phyloP scores from a whole-genome alignment of 148 eudicot species.

The Camellia sinensis region DNA sequence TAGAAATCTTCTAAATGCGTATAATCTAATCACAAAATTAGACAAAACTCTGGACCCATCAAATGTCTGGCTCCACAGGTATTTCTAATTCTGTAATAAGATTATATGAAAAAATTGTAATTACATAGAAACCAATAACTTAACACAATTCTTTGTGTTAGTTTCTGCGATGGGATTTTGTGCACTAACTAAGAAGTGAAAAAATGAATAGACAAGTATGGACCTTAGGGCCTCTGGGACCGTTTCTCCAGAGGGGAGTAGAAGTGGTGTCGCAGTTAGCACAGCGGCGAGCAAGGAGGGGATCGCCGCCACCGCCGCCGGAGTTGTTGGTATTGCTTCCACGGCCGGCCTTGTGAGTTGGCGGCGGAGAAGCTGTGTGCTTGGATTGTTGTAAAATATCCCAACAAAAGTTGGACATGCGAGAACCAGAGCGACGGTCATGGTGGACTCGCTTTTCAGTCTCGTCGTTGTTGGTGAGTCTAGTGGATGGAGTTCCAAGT shows the following conservation, averaged over 20 bases:
- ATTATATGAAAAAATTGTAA: too few relatives aligned
- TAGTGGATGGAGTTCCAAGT: slow-evolving; percentile 82
- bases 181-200: too few relatives aligned
- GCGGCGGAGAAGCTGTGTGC: slow-evolving; percentile 14
- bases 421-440: slow-evolving; percentile 19
- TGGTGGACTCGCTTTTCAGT: slow-evolving; percentile 15
- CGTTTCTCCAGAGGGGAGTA: slow-evolving; percentile 97
- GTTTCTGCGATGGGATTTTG: too few relatives aligned
- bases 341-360: slow-evolving; percentile 23
- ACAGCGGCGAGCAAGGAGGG: slow-evolving; percentile 73
- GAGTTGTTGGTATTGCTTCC: slow-evolving; percentile 10
- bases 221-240: slow-evolving; percentile 98
- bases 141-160: not conserved
- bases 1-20: too few relatives aligned
- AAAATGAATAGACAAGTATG: too few relatives aligned
- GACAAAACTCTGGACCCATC: too few relatives aligned
- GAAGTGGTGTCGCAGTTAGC: slow-evolving; percentile 98
- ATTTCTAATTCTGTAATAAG: too few relatives aligned
- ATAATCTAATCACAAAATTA: too few relatives aligned
- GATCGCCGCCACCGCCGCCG: slow-evolving; percentile 49
- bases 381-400: slow-evolving; percentile 57
- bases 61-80: too few relatives aligned
- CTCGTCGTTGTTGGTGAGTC: slow-evolving; percentile 21
- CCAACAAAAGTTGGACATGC: slow-evolving; percentile 57
- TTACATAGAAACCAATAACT: too few relatives aligned